phyloP scores from a whole-genome alignment of 345 rosid genomes.

The Diplotaxis tenuifolia region DNA sequence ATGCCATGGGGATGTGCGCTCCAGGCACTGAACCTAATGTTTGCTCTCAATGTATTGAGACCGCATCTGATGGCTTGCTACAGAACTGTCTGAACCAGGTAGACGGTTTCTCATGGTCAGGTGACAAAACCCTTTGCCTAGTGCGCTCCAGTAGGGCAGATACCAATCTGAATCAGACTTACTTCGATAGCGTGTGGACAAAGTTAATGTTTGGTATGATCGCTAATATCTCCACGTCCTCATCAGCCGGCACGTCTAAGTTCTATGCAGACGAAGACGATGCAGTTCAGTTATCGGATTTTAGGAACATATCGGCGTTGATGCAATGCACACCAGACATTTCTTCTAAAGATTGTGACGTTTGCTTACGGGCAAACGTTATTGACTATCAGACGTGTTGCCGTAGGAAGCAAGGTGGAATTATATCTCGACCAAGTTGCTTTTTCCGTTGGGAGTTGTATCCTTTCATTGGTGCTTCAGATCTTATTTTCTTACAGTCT shows the following conservation, averaged over 20 bases:
- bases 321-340: constrained; percentile 43
- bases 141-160: constrained; percentile 14
- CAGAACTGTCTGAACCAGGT: constrained; percentile 26
- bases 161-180: background rate
- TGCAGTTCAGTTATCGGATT: background rate
- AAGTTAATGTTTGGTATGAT: background rate
- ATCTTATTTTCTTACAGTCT: background rate
- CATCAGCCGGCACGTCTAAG: background rate
- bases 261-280: background rate
- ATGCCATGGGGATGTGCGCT: constrained; percentile 15
- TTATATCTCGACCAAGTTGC: constrained; percentile 24
- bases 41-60: constrained; percentile 34
- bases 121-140: constrained; percentile 27
- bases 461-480: background rate
- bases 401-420: background rate
- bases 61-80: background rate
- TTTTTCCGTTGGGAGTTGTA: constrained; percentile 27
- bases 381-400: constrained; percentile 6
- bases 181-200: background rate
- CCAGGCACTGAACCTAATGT: background rate
- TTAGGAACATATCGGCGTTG: constrained; percentile 12
- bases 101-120: constrained; percentile 40
- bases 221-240: background rate
- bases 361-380: constrained; percentile 9
- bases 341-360: constrained; percentile 23